A percentile compares a stretch with the other conserved stretches of the same genome.
These are phyloP conservation scores for Cladosporium sp. DNA, from an alignment of 2,329 filamentous ascomycete genomes.

Conservation along the genomic window DNA sequence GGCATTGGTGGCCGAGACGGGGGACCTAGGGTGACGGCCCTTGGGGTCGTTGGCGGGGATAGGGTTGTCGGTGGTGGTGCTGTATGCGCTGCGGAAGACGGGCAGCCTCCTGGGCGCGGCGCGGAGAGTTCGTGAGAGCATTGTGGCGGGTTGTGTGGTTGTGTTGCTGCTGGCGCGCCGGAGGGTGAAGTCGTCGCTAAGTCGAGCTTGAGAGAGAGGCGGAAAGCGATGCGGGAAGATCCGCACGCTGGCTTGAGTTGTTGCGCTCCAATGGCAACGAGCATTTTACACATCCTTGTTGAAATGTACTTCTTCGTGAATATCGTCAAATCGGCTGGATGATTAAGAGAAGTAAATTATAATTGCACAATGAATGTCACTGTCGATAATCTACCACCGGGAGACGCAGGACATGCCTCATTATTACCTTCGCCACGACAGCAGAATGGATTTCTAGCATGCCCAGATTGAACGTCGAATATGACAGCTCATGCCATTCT, in stretches of 20 bases:
- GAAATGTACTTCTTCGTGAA: neutral
- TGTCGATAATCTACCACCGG: no score
- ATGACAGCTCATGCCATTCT: no score
- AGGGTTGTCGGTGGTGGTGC: slow-evolving; percentile 36
- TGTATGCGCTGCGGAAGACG: slow-evolving; percentile 17
- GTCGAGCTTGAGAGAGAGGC: slow-evolving; percentile 8
- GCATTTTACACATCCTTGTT: neutral
- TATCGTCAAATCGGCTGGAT: neutral
- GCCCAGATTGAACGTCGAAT: no score
- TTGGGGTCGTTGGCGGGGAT: slow-evolving; percentile 63
- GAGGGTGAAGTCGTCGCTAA: slow-evolving; percentile 9
- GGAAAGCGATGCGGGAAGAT: neutral
- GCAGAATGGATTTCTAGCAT: no score
- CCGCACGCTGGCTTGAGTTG: neutral
- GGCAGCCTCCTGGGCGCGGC: slow-evolving; percentile 9
- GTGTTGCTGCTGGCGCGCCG: neutral
- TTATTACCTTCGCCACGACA: no score
- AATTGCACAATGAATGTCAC: no score
- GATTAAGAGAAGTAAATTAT: no score
- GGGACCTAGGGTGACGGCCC: slow-evolving; percentile 39
- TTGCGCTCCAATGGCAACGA: slow-evolving; percentile 9
- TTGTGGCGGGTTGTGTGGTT: neutral
- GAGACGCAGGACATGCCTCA: no score
- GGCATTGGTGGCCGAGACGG: slow-evolving; percentile 59
- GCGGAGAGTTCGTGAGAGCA: slow-evolving; percentile 12